These are phyloP conservation scores for Pulicaria dysenterica DNA, from an alignment of 129 eudicot genomes.

Conservation along the genomic window DNA sequence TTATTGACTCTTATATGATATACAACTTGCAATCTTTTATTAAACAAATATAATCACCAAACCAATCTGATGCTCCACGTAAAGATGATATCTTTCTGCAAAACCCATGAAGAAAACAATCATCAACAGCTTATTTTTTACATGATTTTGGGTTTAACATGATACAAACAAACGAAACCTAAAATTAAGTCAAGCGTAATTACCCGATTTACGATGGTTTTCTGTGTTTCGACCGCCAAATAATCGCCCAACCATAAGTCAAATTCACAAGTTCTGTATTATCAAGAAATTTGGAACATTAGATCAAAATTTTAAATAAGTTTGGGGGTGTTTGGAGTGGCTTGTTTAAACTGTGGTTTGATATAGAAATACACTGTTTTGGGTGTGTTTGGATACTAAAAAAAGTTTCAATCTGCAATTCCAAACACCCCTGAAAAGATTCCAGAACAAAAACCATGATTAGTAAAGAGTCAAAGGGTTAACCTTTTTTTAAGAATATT, in stretches of 20 bases:
- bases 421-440: neutral
- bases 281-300: slow-evolving; percentile 13
- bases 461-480: neutral
- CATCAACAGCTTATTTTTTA: too few relatives aligned
- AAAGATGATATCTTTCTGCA: neutral
- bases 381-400: neutral
- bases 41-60: too few relatives aligned
- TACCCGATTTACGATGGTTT: neutral
- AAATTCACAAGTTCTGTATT: slow-evolving; percentile 12
- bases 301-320: neutral
- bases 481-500: slow-evolving; percentile 7
- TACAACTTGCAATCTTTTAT: too few relatives aligned
- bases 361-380: neutral
- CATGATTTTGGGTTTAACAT: neutral
- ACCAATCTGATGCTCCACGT: slow-evolving; percentile 5
- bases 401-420: neutral
- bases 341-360: neutral
- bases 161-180: neutral
- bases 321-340: neutral
- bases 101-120: too few relatives aligned
- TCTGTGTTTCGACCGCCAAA: neutral
- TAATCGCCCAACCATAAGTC: too few relatives aligned
- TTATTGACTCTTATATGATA: too few relatives aligned
- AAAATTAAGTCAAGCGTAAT: neutral
- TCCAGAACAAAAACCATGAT: neutral